Evolutionary conservation across 1,284 basidiomycete species (phyloP).

Genomic region (Cutaneotrichosporon daszewskae): DNA sequence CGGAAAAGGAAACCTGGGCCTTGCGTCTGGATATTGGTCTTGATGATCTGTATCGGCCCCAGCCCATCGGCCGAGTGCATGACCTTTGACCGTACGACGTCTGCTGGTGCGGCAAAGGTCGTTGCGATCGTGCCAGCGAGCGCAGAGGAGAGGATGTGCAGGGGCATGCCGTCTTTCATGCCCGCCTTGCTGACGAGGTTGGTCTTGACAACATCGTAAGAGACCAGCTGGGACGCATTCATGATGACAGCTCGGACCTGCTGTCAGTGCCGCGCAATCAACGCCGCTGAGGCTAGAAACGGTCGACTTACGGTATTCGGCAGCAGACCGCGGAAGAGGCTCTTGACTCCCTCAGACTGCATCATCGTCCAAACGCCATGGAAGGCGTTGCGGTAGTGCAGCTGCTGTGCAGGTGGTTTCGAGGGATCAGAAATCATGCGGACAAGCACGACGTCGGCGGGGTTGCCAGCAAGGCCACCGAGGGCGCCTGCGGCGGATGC

Average conservation of each 20-base stretch:
- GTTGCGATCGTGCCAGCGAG: constrained; percentile 54
- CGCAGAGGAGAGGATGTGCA: constrained; percentile 51
- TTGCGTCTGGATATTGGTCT: constrained; percentile 25
- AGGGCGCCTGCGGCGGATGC: constrained; percentile 39
- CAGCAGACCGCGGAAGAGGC: constrained; percentile 49
- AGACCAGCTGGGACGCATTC: constrained; percentile 52
- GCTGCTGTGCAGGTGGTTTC: constrained; percentile 33
- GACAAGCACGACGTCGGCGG: constrained; percentile 35
- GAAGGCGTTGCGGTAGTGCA: constrained; percentile 47
- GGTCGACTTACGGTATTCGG: constrained; percentile 49
- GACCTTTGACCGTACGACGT: constrained; percentile 52
- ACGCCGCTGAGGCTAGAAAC: not conserved
- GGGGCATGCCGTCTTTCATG: constrained; percentile 49
- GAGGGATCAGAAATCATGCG: constrained; percentile 46
- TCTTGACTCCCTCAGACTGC: constrained; percentile 47
- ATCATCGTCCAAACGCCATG: constrained; percentile 50
- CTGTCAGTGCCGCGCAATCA: not conserved
- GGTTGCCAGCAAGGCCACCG: constrained; percentile 43
- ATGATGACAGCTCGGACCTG: constrained; percentile 52
- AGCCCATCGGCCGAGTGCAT: constrained; percentile 44
- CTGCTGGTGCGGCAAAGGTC: constrained; percentile 50
- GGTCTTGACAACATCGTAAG: constrained; percentile 55
- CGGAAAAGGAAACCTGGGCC: constrained; percentile 53
- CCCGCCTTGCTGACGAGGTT: constrained; percentile 42
- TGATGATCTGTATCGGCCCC: constrained; percentile 25